Evolutionary conservation across 177 flowering plant species (phyloP), one percentile per base, ranked within the genome.

Genomic region (Telopea speciosissima): DNA sequence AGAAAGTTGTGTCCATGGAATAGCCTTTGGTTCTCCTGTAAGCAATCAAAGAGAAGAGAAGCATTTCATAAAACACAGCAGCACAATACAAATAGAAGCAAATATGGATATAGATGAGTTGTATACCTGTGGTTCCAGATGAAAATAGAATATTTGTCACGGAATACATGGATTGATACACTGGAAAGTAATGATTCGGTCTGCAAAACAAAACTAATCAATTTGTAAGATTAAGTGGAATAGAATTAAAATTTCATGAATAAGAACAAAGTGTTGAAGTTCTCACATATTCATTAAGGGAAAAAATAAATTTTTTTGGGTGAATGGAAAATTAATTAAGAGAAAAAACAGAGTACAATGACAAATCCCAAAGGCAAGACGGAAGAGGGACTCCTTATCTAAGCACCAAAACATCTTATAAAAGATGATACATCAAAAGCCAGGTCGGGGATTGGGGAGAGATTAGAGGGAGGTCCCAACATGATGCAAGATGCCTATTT

Each of bases 11-110:
- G 95, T 91, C 96, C 96, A 95, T 24, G 96, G 93, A 72, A 95
- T 87, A 28, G 99, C 99, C 82, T 95, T 95, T 65, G 98, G 99
- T 19, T 93, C 98, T 64, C 99, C 99, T 94, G 78, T 66, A 76
- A 60, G 33, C 70, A 65, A 23, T 16, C 63, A 79, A 62, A 28
- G 61, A 13, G 68, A 22, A 60, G 1, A 68, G 23, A 67, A 31
- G 17, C 13, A 69, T 45, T 72, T 58, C n/a, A 33, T 13, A 56
- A 21, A 3, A 36, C 0, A 60, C 70, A 44, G 69, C 1, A 24
- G 23, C 9, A 23, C 28, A 1, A 22, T 0, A 24, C 11, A n/a
- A 24, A 31, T 19, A 63, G 16, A 44, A 25, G 36, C 8, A 58
- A 17, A 45, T 25, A 45, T 22, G 49, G 31, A 69, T 58, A 12